A percentile compares a stretch with the other conserved stretches of the same genome.
These are phyloP conservation scores for Annona squamosa DNA, from an alignment of 164 flowering plant species.

Conservation along the genomic window DNA sequence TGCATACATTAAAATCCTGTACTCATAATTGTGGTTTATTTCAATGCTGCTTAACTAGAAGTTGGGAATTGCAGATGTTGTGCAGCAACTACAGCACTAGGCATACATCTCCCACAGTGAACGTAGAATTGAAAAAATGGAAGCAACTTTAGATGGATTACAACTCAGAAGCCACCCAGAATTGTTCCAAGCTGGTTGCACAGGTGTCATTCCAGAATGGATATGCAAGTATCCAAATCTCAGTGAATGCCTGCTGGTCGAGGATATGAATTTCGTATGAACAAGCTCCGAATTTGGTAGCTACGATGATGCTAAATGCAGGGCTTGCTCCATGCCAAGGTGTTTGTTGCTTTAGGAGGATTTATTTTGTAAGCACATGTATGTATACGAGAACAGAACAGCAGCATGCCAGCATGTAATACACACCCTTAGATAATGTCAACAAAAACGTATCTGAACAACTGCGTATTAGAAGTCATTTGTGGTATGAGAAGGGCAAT, in stretches of 20 bases:
- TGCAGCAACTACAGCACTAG: conserved; percentile 31
- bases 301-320: too few species aligned
- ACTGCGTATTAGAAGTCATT: too few species aligned
- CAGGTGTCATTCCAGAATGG: background rate
- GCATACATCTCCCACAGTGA: background rate
- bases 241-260: background rate
- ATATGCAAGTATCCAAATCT: background rate
- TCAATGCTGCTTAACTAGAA: too few species aligned
- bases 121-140: background rate
- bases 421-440: too few species aligned
- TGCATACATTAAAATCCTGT: background rate
- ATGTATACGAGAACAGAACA: too few species aligned
- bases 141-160: background rate
- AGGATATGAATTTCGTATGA: background rate
- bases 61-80: conserved; percentile 58
- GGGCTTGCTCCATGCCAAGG: too few species aligned
- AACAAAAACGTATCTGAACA: too few species aligned
- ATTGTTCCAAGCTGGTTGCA: background rate
- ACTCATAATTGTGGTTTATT: too few species aligned
- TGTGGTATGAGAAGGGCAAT: too few species aligned
- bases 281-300: background rate
- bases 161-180: background rate
- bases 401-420: too few species aligned
- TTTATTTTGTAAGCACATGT: too few species aligned
- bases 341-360: too few species aligned